Conservation (phyloP, 257 asterid species). For the Primulina eburnea region DNA sequence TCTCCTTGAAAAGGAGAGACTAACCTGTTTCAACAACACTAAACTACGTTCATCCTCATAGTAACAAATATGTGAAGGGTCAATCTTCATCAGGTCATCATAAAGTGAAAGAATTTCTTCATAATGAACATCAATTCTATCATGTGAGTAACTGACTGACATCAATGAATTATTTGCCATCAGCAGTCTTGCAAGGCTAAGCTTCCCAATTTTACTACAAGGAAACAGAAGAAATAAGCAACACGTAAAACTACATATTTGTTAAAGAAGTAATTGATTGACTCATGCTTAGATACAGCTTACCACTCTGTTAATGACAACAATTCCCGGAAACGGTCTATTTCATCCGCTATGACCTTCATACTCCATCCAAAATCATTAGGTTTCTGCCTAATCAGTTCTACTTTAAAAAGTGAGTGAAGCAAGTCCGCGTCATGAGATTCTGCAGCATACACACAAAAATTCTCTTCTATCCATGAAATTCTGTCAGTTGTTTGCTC, state of each 20-base stretch:
- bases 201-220: conserved; percentile 91
- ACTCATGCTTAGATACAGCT: conserved; percentile 24
- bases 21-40: conserved; percentile 76
- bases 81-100: conserved; percentile 68
- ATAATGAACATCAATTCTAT: conserved; percentile 33
- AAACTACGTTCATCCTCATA: conserved; percentile 74
- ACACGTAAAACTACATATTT: conserved; percentile 6
- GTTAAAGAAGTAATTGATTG: conserved; percentile 18
- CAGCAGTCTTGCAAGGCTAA: conserved; percentile 88
- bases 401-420: conserved; percentile 38
- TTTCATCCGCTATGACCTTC: conserved; percentile 60
- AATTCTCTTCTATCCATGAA: conserved; percentile 60
- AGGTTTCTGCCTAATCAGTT: conserved; percentile 35
- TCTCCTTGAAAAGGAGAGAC: conserved; percentile 9
- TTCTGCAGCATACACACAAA: conserved; percentile 36
- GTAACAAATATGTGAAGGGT: conserved; percentile 64
- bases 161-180: conserved; percentile 58
- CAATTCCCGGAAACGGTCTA: conserved; percentile 65
- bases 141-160: conserved; percentile 37
- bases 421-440: conserved; percentile 36
- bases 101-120: conserved; percentile 76
- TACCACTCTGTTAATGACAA: conserved; percentile 73
- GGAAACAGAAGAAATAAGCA: conserved; percentile 22
- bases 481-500: conserved; percentile 36
- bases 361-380: conserved; percentile 40